These are phyloP conservation scores for Sclerotinia sclerotiorum DNA, from an alignment of 2,329 filamentous ascomycete species.

Conservation along the genomic window DNA sequence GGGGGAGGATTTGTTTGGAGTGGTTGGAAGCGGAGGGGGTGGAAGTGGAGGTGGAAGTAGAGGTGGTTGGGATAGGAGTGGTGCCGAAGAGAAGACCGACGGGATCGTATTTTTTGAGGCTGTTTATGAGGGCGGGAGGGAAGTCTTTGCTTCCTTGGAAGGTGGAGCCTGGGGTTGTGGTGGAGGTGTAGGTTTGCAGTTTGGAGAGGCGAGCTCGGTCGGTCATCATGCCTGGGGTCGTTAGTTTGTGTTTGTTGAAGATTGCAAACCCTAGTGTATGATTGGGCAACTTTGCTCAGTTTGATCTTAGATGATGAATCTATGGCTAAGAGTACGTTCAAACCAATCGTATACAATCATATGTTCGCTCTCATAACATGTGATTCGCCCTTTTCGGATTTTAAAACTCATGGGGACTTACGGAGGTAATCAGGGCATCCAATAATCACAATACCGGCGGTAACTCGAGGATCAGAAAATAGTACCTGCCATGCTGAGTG, in stretches of 20 bases:
- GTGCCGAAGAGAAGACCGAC: constrained; percentile 68
- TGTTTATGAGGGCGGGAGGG: constrained; percentile 63
- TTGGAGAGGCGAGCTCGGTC: constrained; percentile 75
- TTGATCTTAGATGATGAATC: neutral
- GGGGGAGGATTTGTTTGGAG: constrained; percentile 49
- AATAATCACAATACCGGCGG: constrained; percentile 76
- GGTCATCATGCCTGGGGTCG: constrained; percentile 58
- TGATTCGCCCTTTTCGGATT: no score
- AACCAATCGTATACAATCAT: neutral
- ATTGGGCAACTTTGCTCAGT: neutral
- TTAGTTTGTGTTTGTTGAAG: constrained; percentile 17
- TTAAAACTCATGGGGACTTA: constrained; percentile 40
- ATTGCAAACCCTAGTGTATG: neutral
- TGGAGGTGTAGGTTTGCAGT: constrained; percentile 58
- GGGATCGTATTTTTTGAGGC: constrained; percentile 69
- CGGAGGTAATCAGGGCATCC: constrained; percentile 87
- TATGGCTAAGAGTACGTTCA: neutral
- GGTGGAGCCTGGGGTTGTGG: constrained; percentile 52
- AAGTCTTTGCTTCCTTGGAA: constrained; percentile 82
- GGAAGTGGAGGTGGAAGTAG: no score
- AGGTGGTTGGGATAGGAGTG: constrained; percentile 35
- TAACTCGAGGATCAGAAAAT: constrained; percentile 74
- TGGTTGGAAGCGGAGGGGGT: no score
- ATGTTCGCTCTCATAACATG: no score
- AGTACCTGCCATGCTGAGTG: constrained; percentile 85